A percentile compares a stretch with the other conserved stretches of the same genome.
These are phyloP conservation scores for Oryza officinalis DNA, from an alignment of 176 grass and related monocot species.

Conservation along the genomic window DNA sequence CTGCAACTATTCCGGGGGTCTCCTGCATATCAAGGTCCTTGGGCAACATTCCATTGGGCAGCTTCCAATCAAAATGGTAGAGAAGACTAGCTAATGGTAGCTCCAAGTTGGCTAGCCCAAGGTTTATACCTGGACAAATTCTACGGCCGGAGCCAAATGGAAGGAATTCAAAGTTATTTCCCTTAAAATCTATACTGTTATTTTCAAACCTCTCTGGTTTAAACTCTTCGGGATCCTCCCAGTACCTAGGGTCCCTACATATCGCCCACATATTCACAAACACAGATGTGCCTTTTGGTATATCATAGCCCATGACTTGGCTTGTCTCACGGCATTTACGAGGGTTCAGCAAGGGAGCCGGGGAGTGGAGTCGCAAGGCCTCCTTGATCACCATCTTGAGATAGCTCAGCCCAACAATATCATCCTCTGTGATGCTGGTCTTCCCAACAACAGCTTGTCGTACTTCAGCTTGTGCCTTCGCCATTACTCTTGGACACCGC, in stretches of 20 bases:
- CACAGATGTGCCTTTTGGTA: conserved; percentile 24
- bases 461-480: conserved; percentile 36
- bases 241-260: conserved; percentile 25
- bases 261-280: conserved; percentile 42
- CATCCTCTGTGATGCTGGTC: background rate
- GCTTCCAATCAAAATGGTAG: background rate
- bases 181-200: background rate
- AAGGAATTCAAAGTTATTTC: background rate
- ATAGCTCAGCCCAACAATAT: conserved; percentile 20
- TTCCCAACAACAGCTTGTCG: conserved; percentile 21
- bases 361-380: conserved; percentile 21
- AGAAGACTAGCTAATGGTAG: background rate
- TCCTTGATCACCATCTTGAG: conserved; percentile 1
- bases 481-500: conserved; percentile 18
- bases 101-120: background rate
- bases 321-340: background rate
- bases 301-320: conserved; percentile 6
- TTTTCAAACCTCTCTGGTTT: conserved; percentile 31
- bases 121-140: background rate
- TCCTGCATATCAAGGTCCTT: background rate
- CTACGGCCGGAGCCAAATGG: background rate
- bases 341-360: conserved; percentile 13
- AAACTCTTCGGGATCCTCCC: conserved; percentile 26
- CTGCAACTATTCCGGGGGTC: background rate
- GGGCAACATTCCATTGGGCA: background rate